Conservation (phyloP, 345 rosid species). For the Bruguiera parviflora region DNA sequence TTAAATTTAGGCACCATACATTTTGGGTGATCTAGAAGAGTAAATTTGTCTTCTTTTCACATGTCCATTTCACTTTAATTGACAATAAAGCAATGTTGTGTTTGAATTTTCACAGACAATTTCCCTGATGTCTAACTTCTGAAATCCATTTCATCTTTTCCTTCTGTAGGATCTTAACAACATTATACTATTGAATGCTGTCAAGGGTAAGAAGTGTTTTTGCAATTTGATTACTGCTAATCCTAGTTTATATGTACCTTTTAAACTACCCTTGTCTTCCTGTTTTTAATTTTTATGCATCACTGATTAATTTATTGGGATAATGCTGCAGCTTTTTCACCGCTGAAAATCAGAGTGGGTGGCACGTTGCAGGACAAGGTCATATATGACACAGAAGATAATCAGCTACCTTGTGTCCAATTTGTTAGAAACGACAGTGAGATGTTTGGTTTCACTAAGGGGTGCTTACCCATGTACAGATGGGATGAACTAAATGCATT, state of each 20-base stretch:
- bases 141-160: constrained; percentile 1
- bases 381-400: constrained; percentile 44
- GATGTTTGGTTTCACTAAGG: constrained; percentile 57
- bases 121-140: background rate
- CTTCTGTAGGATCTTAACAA: constrained; percentile 55
- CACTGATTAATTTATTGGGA: background rate
- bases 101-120: no score
- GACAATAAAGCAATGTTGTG: no score
- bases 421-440: constrained; percentile 39
- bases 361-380: constrained; percentile 73
- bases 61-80: no score
- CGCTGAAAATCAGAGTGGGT: constrained; percentile 67
- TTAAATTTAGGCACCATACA: no score
- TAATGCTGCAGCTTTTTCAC: constrained; percentile 51
- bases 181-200: constrained; percentile 49
- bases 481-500: constrained; percentile 71
- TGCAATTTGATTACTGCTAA: background rate
- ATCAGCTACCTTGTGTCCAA: constrained; percentile 36
- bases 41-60: no score
- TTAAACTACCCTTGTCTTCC: no score
- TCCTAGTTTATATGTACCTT: no score
- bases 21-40: no score
- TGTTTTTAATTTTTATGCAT: background rate
- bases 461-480: constrained; percentile 61
- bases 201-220: constrained; percentile 41